Base-by-base conservation (phyloP, 257 asterid genomes). In the Solanum medicagineum region DNA sequence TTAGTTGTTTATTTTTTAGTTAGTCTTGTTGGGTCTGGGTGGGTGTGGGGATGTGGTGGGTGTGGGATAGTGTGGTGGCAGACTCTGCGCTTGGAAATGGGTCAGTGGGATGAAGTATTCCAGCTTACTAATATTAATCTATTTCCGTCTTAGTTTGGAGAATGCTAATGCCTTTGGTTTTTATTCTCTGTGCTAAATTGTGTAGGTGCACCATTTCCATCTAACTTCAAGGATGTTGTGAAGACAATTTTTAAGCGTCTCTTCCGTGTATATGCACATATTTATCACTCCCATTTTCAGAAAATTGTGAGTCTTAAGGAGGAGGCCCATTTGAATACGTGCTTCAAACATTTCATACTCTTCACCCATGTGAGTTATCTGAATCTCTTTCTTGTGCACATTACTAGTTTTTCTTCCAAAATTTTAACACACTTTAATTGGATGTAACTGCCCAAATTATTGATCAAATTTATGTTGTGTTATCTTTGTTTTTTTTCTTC, bases 301-400 rank as follows among this genome's bases (percentile, higher is more conserved):
- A 92, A 92, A 91, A 93, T 94, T 53, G 93, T 93, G 90, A 90
- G 91, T 84, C 98, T 94, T 6, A 89, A 93, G 87, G 96, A 93
- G 90, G 98, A 94, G 83, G 98, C 98, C 59, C 98, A 94, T 92
- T 91, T 94, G 75, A 94, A 94, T 87, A 94, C 98, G 49, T 94
- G 98, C 92, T 94, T 94, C 90, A 94, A 94, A 90, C 98, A 94
- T 84, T 93, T 94, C 86, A 91, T 92, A 65, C 87, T 94, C 71
- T 93, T 93, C 84, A 94, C 98, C 62, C 91, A 92, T 87, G 98
- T 94, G 91, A 93, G 98, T 84, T 84, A 81, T 85, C 69, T 7
- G 20, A 29, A 26, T 55, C 53, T 51, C 17, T 77, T 77, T 32
- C 65, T 77, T 77, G 83, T 16, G 47, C 47, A 51, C 47, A 24